These are phyloP conservation scores for Nakazawaea peltata DNA, from an alignment of 805 yeast genomes.

Conservation along the genomic window DNA sequence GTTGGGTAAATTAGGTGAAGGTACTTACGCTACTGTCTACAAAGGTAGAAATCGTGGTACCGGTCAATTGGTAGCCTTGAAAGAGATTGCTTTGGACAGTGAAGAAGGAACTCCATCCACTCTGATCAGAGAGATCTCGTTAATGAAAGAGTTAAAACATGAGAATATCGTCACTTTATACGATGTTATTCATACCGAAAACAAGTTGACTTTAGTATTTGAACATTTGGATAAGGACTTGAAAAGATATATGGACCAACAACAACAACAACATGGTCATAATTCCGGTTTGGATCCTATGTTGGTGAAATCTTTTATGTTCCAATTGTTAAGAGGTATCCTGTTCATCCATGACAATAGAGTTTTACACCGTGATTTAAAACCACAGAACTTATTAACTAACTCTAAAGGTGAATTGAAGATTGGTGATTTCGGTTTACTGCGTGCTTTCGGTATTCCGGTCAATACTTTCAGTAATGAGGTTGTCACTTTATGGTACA, in stretches of 20 bases:
- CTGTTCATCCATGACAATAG: constrained; percentile 80
- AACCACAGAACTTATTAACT: constrained; percentile 91
- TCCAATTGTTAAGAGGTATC: constrained; percentile 84
- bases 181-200: constrained; percentile 95
- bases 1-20: constrained; percentile 86
- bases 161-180: constrained; percentile 87
- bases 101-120: constrained; percentile 99
- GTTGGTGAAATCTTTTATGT: constrained; percentile 86
- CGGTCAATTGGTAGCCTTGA: constrained; percentile 87
- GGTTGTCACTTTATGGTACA: constrained; percentile 95
- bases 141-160: constrained; percentile 90
- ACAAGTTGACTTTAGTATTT: constrained; percentile 87
- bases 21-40: constrained; percentile 98
- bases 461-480: constrained; percentile 96
- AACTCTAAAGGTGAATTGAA: constrained; percentile 86
- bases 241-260: constrained; percentile 82
- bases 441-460: constrained; percentile 97
- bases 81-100: constrained; percentile 89
- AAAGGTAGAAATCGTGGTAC: constrained; percentile 83
- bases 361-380: constrained; percentile 80
- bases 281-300: constrained; percentile 67
- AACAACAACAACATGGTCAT: constrained; percentile 46
- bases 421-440: constrained; percentile 94
- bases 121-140: constrained; percentile 91
- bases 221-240: constrained; percentile 91